These are phyloP conservation scores for Skeletonema menzelii DNA, from an alignment of 108 stramenopile species.

Conservation along the genomic window DNA sequence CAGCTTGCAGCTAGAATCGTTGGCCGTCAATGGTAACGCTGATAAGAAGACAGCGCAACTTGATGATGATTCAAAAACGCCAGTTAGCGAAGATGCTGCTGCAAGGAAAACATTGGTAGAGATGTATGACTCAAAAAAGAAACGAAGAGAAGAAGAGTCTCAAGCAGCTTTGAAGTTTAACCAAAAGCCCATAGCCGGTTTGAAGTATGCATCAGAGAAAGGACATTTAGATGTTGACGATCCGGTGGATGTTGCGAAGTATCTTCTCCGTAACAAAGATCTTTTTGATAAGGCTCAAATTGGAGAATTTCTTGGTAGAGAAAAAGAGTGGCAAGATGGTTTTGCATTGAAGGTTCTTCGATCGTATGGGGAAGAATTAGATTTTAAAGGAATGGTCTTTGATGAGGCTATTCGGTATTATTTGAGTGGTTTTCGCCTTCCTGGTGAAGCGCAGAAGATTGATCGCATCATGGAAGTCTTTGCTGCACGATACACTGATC, in stretches of 20 bases:
- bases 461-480: constrained; percentile 99
- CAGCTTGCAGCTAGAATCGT: constrained; percentile 6
- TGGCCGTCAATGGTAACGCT: constrained; percentile 12
- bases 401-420: constrained; percentile 96
- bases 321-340: constrained; percentile 90
- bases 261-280: constrained; percentile 86
- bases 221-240: constrained; percentile 83
- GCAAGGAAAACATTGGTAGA: constrained; percentile 69
- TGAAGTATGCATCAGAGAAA: constrained; percentile 81
- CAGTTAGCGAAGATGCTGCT: constrained; percentile 13
- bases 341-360: constrained; percentile 90
- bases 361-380: constrained; percentile 87
- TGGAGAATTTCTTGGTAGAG: constrained; percentile 96
- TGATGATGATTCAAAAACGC: constrained; percentile 4
- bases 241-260: constrained; percentile 87
- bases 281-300: constrained; percentile 95
- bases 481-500: constrained; percentile 91
- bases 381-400: constrained; percentile 88
- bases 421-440: constrained; percentile 95
- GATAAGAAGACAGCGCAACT: neutral
- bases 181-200: constrained; percentile 91
- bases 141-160: constrained; percentile 84
- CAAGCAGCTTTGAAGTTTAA: constrained; percentile 95
- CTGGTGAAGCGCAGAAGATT: constrained; percentile 99
- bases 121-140: constrained; percentile 92